Conservation (phyloP, 129 eudicot species). For the Logfia minima region DNA sequence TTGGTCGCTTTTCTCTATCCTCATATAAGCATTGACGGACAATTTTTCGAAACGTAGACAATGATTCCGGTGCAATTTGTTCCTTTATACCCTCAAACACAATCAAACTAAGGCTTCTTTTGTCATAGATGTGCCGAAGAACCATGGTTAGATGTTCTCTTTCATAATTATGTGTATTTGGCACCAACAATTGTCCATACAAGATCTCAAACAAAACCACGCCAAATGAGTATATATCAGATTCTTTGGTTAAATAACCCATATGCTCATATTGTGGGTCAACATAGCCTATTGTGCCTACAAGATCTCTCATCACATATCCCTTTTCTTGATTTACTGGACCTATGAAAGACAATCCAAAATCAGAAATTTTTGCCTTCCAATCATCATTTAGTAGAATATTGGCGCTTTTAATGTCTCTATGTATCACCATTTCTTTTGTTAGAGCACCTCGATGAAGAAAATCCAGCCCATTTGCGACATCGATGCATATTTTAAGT, state of each 20-base stretch:
- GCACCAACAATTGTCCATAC: not conserved
- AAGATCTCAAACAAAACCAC: not conserved
- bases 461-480: not conserved
- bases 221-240: not conserved
- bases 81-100: not conserved
- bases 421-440: constrained; percentile 1
- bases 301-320: not conserved
- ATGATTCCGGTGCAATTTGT: not conserved
- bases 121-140: not conserved
- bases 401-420: not conserved
- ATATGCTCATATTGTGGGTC: not conserved
- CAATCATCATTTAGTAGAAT: not conserved
- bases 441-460: not conserved
- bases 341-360: not conserved
- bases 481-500: not conserved
- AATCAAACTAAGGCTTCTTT: not conserved
- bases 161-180: not conserved
- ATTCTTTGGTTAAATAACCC: not conserved
- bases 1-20: not conserved
- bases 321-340: not conserved
- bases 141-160: not conserved
- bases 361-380: not conserved
- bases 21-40: not conserved
- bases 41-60: not conserved
- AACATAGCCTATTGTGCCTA: not conserved